A percentile compares a stretch with the other conserved stretches of the same genome.
Evolutionary conservation across 805 yeast species (phyloP).

Genomic region (Yamadazyma endophytica): DNA sequence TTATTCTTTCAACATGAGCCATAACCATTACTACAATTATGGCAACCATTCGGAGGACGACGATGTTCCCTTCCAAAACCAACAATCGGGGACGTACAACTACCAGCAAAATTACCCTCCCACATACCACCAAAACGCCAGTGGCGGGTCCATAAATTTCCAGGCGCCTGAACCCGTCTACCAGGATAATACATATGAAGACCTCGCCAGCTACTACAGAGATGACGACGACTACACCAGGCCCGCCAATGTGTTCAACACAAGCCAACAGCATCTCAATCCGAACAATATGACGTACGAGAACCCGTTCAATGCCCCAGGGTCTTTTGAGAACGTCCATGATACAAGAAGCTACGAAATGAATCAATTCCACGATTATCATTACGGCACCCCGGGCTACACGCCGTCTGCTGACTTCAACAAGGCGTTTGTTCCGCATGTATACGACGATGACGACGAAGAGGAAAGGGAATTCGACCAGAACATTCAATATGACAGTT

Average conservation of each 20-base stretch:
- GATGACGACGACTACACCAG: conserved; percentile 14
- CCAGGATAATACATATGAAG: conserved; percentile 17
- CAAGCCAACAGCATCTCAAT: conserved; percentile 15
- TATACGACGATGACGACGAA: conserved; percentile 36
- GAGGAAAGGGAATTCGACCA: conserved; percentile 38
- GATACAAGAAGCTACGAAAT: conserved; percentile 13
- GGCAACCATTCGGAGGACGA: neutral
- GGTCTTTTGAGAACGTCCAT: conserved; percentile 6
- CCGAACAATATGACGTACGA: conserved; percentile 13
- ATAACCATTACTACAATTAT: conserved; percentile 5
- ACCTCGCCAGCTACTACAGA: conserved; percentile 18
- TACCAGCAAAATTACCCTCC: conserved; percentile 11
- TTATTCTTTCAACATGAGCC: conserved; percentile 1
- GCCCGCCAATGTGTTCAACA: conserved; percentile 24
- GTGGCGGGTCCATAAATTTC: conserved; percentile 20
- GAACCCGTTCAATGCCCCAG: conserved; percentile 12
- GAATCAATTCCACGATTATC: conserved; percentile 19
- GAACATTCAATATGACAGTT: conserved; percentile 32
- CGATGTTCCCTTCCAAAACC: conserved; percentile 4
- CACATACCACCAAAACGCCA: too few relatives aligned
- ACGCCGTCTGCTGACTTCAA: conserved; percentile 14
- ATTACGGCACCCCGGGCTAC: conserved; percentile 7
- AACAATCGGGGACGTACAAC: conserved; percentile 16
- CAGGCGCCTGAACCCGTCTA: conserved; percentile 25
- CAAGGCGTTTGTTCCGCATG: conserved; percentile 43